Base-by-base conservation (phyloP, 2,329 filamentous ascomycete genomes). In the Helicocarpus griseus region DNA sequence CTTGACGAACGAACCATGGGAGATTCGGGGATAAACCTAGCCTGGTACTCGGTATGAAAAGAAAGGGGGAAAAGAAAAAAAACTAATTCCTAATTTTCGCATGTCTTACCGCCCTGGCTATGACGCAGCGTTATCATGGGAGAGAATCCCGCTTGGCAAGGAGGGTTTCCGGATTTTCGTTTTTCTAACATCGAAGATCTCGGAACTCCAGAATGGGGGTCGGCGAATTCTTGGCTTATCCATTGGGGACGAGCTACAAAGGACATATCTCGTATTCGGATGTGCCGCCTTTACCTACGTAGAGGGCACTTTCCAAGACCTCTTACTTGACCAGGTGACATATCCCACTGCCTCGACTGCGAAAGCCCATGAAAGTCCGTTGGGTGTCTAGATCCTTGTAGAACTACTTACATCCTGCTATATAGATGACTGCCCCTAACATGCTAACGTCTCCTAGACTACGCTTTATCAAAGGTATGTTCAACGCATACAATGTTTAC, bases 301-400 rank as follows among this genome's bases (percentile, higher is more conserved):
- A 26, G 24, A 19, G 29, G 29, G 29, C 3, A 13, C 36, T 39
- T n/a, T 39, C 36, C 36, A 19, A 47, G 19, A 35, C 17, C 29
- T 35, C 17, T 36, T 47, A 29, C 29, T 28, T 17, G 44, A 29
- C 44, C 44, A 35, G 44, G 29, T 47, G 44, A 47, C 44, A 35
- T 22, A 3, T 35, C 9, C 44, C 28, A 26, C 28, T 35, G 11
- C 31, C 29, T 33, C 44, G 21, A 36, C 17, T 17, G 28, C 26
- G n/a, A 21, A 45, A 11, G 13, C 28, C 14, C 28, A 9, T 7
- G 21, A 22, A 46, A 35, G 29, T 31, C n/a, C 17, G 22, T 22
- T 24, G 28, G 2, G 19, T 33, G 4, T 22, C 14, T n/a, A 17
- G 13, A 1, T 24, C 5, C 9, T 26, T 28, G 22, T 19, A 14